Base-by-base conservation (phyloP, 257 asterid genomes). In the Pogostemon cablin region DNA sequence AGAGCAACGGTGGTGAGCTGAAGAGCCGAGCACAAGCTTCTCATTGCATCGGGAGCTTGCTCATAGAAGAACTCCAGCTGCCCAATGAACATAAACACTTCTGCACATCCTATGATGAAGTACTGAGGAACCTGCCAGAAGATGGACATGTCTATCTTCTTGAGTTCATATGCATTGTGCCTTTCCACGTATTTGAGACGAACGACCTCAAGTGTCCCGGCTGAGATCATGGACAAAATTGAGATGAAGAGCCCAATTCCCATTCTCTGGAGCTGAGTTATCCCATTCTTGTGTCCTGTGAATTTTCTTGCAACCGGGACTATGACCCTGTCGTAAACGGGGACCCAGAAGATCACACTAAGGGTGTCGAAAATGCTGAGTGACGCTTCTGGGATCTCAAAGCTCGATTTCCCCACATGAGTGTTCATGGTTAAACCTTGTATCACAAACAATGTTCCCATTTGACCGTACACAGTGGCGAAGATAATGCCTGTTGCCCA, bases 81-180 rank as follows among this genome's bases (percentile, higher is more conserved):
- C 43, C 96, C 95, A 0, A 86, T 80, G 41, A 85, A 85, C 67
- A 83, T 82, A 83, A 89, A 87, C 69, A 89, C 96, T 63, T 90
- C 92, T 0, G 96, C 96, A 34, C 89, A 90, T 7, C 92, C 95
- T 55, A 86, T 81, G 17, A 90, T 74, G 79, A 87, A 89, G 49
- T 87, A 89, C 47, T 89, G 91, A 1, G 88, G 91, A 17, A 89
- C 91, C 75, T 87, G 88, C 96, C 92, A 85, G 75, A 89, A 89
- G 48, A 89, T 83, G 0, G 91, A 84, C 65, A 89, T 86, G 41
- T 88, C 86, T 10, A 80, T 65, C 20, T 79, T 75, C 3, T 68
- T 15, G 3, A 57, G 37, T 0, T 86, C 78, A 7, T 84, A 87
- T 25, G 49, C 72, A 54, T 78, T 35, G 62, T 90, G 89, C 32